Evolutionary conservation across 208 protist species (phyloP).

Genomic region (Acanthamoeba castellanii): DNA sequence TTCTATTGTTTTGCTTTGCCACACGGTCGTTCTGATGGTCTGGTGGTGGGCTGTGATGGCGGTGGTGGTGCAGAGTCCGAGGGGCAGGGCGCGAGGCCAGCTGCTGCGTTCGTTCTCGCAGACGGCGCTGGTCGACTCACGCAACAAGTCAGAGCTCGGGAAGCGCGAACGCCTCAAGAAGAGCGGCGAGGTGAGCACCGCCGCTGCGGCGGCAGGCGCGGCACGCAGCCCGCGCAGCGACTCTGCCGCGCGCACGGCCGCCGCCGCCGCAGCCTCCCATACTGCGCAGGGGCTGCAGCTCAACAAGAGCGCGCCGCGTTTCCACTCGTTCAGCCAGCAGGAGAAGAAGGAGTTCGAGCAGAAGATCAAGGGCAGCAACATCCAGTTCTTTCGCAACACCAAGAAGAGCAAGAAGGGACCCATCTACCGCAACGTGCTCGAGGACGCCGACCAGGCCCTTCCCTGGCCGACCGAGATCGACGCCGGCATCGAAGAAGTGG

Average conservation of each 20-base stretch:
- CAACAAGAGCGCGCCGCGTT: slow-evolving; percentile 1
- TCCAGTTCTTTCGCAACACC: slow-evolving; percentile 32
- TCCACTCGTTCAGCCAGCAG: slow-evolving; percentile 16
- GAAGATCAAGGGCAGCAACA: not conserved
- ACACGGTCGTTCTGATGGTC: no score
- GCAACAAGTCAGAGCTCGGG: not conserved
- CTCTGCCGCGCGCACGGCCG: no score
- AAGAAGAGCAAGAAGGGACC: not conserved
- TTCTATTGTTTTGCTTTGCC: no score
- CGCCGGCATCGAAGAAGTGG: not conserved
- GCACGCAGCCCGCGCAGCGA: no score
- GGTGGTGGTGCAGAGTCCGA: not conserved
- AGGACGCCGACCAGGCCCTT: not conserved
- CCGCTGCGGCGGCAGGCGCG: not conserved
- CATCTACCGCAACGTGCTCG: slow-evolving; percentile 18
- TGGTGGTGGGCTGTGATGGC: not conserved
- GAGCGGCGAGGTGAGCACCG: not conserved
- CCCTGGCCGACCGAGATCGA: not conserved
- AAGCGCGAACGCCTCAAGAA: not conserved
- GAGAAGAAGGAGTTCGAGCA: slow-evolving; percentile 59
- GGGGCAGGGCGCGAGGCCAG: not conserved
- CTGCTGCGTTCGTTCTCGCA: slow-evolving; percentile 59
- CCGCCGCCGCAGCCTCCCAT: no score
- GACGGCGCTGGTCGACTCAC: not conserved
- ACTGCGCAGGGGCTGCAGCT: not conserved